Evolutionary conservation across 164 flowering plant species (phyloP).

Genomic region (Piper longum): DNA sequence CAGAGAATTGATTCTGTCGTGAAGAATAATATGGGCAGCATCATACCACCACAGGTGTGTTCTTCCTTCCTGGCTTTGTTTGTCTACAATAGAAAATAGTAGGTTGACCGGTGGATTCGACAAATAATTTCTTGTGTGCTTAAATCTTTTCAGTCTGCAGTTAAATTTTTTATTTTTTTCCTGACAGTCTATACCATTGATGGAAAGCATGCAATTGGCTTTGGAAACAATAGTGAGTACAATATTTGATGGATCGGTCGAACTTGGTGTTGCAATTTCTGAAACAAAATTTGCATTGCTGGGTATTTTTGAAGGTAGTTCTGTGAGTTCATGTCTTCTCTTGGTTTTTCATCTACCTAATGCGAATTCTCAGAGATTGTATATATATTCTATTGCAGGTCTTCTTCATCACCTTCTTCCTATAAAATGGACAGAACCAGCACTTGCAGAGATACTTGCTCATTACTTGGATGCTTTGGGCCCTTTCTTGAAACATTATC

Average conservation of each 20-base stretch:
- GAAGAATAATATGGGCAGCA: constrained; percentile 26
- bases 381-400: constrained; percentile 3
- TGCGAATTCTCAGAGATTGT: not conserved
- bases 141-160: not conserved
- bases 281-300: constrained; percentile 40
- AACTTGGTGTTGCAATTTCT: constrained; percentile 30
- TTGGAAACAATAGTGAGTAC: constrained; percentile 55
- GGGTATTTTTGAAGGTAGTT: constrained; percentile 71
- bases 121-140: no score
- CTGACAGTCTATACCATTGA: constrained; percentile 45
- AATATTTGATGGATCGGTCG: constrained; percentile 73
- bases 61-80: not conserved
- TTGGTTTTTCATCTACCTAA: not conserved
- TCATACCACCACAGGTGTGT: constrained; percentile 49
- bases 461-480: constrained; percentile 81
- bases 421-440: constrained; percentile 83
- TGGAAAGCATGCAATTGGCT: constrained; percentile 86
- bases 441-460: constrained; percentile 57
- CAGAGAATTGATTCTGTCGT: constrained; percentile 47
- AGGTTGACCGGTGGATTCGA: not conserved
- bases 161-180: not conserved
- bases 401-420: constrained; percentile 68
- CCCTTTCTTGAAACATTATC: constrained; percentile 64
- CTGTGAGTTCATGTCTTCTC: constrained; percentile 6
- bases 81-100: not conserved